Conservation (phyloP, 805 yeast species). For the Schwanniomyces occidentalis region DNA sequence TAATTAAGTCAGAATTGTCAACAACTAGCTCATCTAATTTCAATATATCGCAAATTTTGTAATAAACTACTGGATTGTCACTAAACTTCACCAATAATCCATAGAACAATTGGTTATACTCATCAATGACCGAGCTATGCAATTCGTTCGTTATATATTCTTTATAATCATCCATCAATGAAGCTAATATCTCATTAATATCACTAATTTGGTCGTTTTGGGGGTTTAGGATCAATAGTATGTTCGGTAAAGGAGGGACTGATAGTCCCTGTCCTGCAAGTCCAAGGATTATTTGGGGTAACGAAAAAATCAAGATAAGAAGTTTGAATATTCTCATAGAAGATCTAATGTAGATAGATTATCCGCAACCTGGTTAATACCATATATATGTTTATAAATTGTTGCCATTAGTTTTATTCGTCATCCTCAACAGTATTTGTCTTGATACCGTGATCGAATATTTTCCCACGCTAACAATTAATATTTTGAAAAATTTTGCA, state of each 20-base stretch:
- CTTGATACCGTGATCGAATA: no score
- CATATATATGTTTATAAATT: no score
- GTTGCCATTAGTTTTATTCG: no score
- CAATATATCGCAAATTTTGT: background rate
- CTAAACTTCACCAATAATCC: conserved; percentile 8
- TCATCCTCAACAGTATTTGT: no score
- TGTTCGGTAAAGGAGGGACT: background rate
- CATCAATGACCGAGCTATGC: conserved; percentile 5
- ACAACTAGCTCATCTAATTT: background rate
- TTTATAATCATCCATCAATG: conserved; percentile 13
- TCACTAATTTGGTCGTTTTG: conserved; percentile 3
- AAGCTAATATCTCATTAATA: conserved; percentile 23
- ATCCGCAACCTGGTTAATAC: no score
- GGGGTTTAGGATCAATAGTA: background rate
- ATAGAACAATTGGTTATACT: conserved; percentile 7
- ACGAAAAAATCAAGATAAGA: no score
- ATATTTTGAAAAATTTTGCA: no score
- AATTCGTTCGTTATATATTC: background rate
- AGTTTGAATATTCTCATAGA: no score
- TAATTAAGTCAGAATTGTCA: background rate
- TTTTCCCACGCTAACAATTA: no score
- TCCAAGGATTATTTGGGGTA: no score
- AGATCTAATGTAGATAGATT: no score
- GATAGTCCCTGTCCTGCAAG: no score
- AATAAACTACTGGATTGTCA: background rate